Evolutionary conservation across 495 filamentous ascomycete species (phyloP).

Genomic region (Talaromyces trachyspermus): DNA sequence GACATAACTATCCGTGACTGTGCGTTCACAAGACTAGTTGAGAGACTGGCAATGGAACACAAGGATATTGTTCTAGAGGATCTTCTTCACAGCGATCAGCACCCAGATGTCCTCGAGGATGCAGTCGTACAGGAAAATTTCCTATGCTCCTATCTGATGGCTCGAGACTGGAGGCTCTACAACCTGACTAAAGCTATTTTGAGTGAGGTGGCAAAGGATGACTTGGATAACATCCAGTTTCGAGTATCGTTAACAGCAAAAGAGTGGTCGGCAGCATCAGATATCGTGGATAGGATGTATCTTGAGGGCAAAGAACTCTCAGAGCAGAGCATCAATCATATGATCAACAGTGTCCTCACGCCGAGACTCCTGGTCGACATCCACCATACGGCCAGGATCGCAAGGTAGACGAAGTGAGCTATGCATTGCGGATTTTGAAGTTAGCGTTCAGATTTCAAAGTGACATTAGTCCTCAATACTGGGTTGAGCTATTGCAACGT

Average conservation of each 20-base stretch:
- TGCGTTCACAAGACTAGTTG: slow-evolving; percentile 51
- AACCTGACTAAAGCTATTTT: slow-evolving; percentile 48
- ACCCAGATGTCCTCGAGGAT: slow-evolving; percentile 70
- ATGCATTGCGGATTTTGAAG: slow-evolving; percentile 28
- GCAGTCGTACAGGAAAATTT: slow-evolving; percentile 47
- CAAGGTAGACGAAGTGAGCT: slow-evolving; percentile 21
- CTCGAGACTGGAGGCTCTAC: slow-evolving; percentile 44
- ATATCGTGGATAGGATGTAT: slow-evolving; percentile 29
- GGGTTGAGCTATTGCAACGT: slow-evolving; percentile 37
- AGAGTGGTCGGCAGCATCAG: slow-evolving; percentile 26
- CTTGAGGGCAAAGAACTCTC: slow-evolving; percentile 19
- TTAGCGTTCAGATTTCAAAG: slow-evolving; percentile 25
- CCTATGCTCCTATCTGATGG: slow-evolving; percentile 41
- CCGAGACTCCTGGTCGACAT: slow-evolving; percentile 22
- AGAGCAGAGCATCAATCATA: slow-evolving; percentile 28
- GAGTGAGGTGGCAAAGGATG: slow-evolving; percentile 21
- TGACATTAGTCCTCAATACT: slow-evolving; percentile 25
- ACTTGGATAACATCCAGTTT: slow-evolving; percentile 35
- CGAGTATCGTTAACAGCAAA: slow-evolving; percentile 33
- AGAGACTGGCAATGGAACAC: slow-evolving; percentile 47
- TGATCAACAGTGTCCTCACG: slow-evolving; percentile 27
- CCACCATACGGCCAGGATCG: slow-evolving; percentile 8
- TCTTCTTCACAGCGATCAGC: slow-evolving; percentile 61
- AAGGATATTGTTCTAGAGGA: slow-evolving; percentile 50
- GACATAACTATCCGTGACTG: slow-evolving; percentile 53